phyloP scores from a whole-genome alignment of 805 yeast genomes.

The Yarrowia sp. region DNA sequence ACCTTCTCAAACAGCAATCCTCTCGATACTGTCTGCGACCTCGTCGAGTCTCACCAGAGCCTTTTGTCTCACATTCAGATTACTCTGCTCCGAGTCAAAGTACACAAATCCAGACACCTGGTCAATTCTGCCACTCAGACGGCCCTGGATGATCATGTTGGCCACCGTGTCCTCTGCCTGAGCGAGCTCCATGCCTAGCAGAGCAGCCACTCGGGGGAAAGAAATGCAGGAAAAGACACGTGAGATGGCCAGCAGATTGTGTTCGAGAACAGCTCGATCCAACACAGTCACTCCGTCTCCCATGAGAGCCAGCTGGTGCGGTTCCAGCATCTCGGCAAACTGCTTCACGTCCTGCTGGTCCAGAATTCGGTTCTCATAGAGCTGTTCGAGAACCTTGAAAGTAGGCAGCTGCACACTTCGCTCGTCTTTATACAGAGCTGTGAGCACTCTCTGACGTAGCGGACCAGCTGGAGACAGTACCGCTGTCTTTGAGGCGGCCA shows the following conservation, averaged over 20 bases:
- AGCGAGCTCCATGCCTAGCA: conserved; percentile 44
- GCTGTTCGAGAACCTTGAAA: conserved; percentile 45
- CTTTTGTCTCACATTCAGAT: conserved; percentile 2
- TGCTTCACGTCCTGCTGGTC: conserved; percentile 44
- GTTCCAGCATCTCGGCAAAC: conserved; percentile 42
- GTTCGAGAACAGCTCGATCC: conserved; percentile 48
- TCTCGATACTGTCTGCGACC: conserved; percentile 22
- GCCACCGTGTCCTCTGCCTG: conserved; percentile 47
- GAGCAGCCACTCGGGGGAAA: conserved; percentile 44
- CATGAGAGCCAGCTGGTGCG: conserved; percentile 43
- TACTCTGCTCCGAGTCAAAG: conserved; percentile 34
- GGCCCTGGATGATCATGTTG: conserved; percentile 47
- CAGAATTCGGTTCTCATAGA: conserved; percentile 46
- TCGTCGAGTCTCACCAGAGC: conserved; percentile 23
- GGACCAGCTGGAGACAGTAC: conserved; percentile 50
- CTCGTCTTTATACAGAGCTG: conserved; percentile 47
- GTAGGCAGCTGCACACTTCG: conserved; percentile 40
- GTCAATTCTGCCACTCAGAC: conserved; percentile 48
- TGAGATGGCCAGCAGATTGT: conserved; percentile 49
- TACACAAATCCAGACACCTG: conserved; percentile 46
- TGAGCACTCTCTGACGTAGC: conserved; percentile 44
- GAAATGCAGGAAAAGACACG: conserved; percentile 46
- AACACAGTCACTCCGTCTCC: conserved; percentile 47
- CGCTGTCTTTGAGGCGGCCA: conserved; percentile 47
- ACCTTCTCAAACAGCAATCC: background rate